These are phyloP conservation scores for Musa itinerans DNA, from an alignment of 176 grass and related monocot genomes.

Conservation along the genomic window DNA sequence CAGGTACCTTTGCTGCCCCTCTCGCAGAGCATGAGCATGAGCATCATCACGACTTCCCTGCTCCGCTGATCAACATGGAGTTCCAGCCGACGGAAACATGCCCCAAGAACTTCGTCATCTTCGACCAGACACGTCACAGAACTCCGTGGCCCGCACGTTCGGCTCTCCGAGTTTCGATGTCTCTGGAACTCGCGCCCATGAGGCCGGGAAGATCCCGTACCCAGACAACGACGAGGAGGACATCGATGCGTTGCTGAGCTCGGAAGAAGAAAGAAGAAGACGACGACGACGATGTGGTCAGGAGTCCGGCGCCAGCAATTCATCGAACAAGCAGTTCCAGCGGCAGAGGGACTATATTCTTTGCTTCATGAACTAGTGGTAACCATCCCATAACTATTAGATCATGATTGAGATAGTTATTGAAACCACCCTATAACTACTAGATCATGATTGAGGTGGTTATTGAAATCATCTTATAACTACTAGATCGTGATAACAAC, in stretches of 20 bases:
- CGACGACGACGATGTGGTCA: constrained; percentile 51
- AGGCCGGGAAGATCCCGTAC: constrained; percentile 28
- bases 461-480: too few species aligned
- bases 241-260: constrained; percentile 11
- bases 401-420: too few species aligned
- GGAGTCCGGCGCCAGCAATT: neutral
- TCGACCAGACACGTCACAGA: constrained; percentile 70
- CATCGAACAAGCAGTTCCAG: neutral
- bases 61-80: constrained; percentile 65
- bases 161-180: constrained; percentile 31
- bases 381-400: too few species aligned
- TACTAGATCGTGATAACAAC: too few species aligned
- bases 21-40: constrained; percentile 27
- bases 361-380: too few species aligned
- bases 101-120: constrained; percentile 97
- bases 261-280: constrained; percentile 13
- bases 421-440: too few species aligned
- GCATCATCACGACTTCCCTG: constrained; percentile 54
- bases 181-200: constrained; percentile 16
- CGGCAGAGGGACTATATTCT: constrained; percentile 13
- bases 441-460: too few species aligned
- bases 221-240: constrained; percentile 48
- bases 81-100: constrained; percentile 76
- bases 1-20: constrained; percentile 6
- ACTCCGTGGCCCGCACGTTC: constrained; percentile 71